Evolutionary conservation across 139 green algal genomes (phyloP), one percentile per base, ranked within the genome.

Genomic region (Chlorella sp.): DNA sequence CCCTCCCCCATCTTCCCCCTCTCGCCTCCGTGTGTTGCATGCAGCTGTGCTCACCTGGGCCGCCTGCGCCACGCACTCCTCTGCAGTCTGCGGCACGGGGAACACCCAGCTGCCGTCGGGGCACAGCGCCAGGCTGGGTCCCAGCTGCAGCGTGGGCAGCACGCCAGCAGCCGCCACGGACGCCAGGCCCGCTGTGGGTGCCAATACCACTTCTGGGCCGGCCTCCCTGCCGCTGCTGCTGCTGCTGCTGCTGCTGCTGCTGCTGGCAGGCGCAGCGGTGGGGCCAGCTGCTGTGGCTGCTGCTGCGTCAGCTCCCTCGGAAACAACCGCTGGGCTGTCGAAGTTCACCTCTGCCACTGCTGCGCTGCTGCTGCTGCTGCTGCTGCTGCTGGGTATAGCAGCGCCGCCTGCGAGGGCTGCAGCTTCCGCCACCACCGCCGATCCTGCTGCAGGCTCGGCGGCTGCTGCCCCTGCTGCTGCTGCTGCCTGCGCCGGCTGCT

Each of bases 71-170:
- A 91, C 86, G 57, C 86, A 93, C 42, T 84, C 64, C 66, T 91
- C 90, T 73, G 71, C 69, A 37, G n/a, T 83, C 28, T 39, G 40
- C 0, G 91, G 91, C 73, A 93, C 71, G 14, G 88, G 77, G 40
- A 93, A 88, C 22, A 93, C 61, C 75, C 90, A 76, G 32, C 37
- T 69, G 40, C 91, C 91, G 36, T 93, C 82, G 1, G 84, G 64
- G 21, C 57, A 60, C 16, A 93, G 37, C 26, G 64, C 22, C 61
- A 90, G 80, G 42, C 78, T 79, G 30, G 76, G 78, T 0, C 36
- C 79, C 78, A 90, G 66, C 37, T 16, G 36, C 64, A 42, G 26
- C 9, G 78, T 87, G 39, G 84, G 37, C 73, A 83, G 28, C 60
- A 68, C 37, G 30, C 64, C 37, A 9, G 24, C 37, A 39, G 26